phyloP scores from a whole-genome alignment of 176 grass and related monocot genomes.

The Melocanna baccifera region DNA sequence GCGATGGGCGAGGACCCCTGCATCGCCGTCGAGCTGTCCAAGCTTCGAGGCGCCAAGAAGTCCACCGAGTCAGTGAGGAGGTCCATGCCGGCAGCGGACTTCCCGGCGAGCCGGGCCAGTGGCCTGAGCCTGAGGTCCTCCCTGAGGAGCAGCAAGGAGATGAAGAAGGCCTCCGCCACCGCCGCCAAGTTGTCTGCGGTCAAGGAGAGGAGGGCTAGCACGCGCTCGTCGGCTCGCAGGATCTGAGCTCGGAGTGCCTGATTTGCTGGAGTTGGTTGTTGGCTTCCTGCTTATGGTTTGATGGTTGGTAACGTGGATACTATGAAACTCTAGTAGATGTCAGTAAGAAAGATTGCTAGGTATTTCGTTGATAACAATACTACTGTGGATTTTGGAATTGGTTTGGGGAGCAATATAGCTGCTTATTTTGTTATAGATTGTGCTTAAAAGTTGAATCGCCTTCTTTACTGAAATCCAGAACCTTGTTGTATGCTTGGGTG shows the following conservation, averaged over 20 bases:
- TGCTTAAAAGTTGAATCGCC: background rate
- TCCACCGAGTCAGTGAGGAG: slow-evolving; percentile 47
- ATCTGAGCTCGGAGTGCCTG: background rate
- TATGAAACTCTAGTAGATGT: background rate
- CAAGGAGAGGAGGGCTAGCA: slow-evolving; percentile 32
- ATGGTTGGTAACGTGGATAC: slow-evolving; percentile 16
- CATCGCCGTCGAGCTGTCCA: slow-evolving; percentile 70
- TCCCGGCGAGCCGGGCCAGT: slow-evolving; percentile 13
- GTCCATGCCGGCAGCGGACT: slow-evolving; percentile 39
- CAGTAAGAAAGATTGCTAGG: background rate
- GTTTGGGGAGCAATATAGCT: background rate
- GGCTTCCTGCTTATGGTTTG: background rate
- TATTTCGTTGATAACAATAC: background rate
- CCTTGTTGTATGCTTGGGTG: background rate
- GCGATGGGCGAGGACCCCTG: slow-evolving; percentile 56
- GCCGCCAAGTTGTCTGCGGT: background rate
- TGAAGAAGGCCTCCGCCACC: slow-evolving; percentile 47
- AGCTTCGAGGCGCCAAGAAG: slow-evolving; percentile 52
- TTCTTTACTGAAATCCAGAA: background rate
- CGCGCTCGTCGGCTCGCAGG: slow-evolving; percentile 22
- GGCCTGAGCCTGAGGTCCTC: slow-evolving; percentile 43
- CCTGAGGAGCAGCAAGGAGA: slow-evolving; percentile 67
- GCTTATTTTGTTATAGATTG: background rate
- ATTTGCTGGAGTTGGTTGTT: background rate
- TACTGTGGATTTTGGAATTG: background rate